Conservation (phyloP, 2,329 filamentous ascomycete genomes). For the Sporothrix pallida region DNA sequence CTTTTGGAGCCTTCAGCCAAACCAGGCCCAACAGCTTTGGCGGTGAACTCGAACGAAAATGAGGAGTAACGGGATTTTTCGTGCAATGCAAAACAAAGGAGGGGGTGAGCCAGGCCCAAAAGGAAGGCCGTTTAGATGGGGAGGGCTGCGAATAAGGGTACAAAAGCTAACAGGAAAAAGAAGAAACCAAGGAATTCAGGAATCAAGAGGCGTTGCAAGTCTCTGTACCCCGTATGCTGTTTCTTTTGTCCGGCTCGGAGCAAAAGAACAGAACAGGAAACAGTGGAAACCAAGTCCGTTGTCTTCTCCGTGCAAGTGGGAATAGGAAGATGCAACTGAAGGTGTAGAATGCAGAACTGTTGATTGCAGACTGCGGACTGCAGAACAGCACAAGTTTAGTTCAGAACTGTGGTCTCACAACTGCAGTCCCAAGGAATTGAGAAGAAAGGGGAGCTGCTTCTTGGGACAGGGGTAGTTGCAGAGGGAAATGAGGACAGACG, state of each 20-base stretch:
- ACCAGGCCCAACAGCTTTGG: constrained; percentile 30
- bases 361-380: too few species aligned
- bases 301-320: not conserved
- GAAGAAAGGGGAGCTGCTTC: constrained; percentile 14
- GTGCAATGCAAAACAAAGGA: constrained; percentile 3
- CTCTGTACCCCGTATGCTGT: not conserved
- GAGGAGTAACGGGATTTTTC: constrained; percentile 6
- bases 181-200: not conserved
- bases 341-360: too few species aligned
- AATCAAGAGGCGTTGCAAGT: constrained; percentile 11
- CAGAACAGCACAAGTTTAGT: not conserved
- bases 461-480: constrained; percentile 14
- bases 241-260: not conserved
- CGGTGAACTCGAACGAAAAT: constrained; percentile 33
- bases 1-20: not conserved
- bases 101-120: not conserved
- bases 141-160: not conserved
- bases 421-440: not conserved
- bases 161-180: not conserved
- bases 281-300: not conserved
- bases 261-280: not conserved
- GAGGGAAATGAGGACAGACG: constrained; percentile 26
- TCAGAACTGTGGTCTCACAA: too few species aligned
- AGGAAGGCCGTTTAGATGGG: not conserved
- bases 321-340: not conserved